Evolutionary conservation across 225 moss, liverwort and hornwort genomes (phyloP), one percentile per base, ranked within the genome.

Genomic region (Physcomitrellopsis africana): DNA sequence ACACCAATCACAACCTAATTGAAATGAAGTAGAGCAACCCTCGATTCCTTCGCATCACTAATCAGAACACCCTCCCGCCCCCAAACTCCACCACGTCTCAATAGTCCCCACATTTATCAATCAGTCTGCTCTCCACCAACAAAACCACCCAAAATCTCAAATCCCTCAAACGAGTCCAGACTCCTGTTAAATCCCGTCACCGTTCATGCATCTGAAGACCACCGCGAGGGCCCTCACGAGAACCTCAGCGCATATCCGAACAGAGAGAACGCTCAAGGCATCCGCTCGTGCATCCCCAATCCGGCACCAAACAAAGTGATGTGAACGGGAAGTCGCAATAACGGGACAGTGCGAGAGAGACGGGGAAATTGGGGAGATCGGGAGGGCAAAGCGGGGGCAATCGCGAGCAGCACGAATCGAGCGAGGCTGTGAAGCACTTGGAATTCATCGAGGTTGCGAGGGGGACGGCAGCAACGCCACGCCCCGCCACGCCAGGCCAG

Each of bases 401-500:
- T 60, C 48, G 59, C 27, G 59, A 37, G 32, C 6, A 8, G 27
- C 26, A 24, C 10, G 19, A 14, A 26, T 8, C 8, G 12, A 23
- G 27, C 27, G 27, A n/a, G 59, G 11, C 9, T 56, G 23, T 26
- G 42, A 41, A 10, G 41, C 58, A 48, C 72, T 72, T 79, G 67
- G 49, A 72, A 26, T 43, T 63, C 18, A 54, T 19, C 51, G 51
- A 7, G 24, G 42, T 37, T n/a, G 18, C 37, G 52, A 60, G 60
- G 59, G 23, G 58, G 72, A 72, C 72, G 78, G 72, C 72, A 78
- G 78, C 32, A 1, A 37, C 32, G 32, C 32, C 32, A 37, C 32
- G 32, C 32, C 32, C 7, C 32, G 32, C 32, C 32, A 4, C 32
- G 32, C 32, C 32, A 5, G 5, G 32, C 32, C 15, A 3, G 48